These are phyloP conservation scores for Rhodotorula sp. DNA, from an alignment of 1,284 basidiomycete species.

Conservation along the genomic window DNA sequence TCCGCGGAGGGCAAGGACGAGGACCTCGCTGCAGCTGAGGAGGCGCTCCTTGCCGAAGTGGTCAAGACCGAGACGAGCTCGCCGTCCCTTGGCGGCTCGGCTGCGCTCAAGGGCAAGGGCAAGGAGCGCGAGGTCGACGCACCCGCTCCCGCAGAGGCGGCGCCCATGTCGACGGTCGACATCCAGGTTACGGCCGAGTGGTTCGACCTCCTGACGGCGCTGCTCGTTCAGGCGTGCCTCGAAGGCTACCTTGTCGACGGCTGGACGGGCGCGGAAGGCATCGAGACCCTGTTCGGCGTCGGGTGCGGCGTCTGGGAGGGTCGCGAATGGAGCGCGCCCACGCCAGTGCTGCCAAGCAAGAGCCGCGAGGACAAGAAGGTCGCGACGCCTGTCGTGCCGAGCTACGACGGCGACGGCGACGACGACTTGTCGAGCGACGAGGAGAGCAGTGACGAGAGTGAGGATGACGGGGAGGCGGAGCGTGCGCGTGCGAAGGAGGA, in stretches of 20 bases:
- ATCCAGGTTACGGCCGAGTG: slow-evolving; percentile 61
- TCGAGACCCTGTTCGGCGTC: slow-evolving; percentile 70
- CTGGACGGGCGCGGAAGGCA: slow-evolving; percentile 69
- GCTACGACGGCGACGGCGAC: neutral
- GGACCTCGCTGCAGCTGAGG: neutral
- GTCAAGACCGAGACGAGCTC: slow-evolving; percentile 45
- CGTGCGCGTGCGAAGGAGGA: slow-evolving; percentile 20
- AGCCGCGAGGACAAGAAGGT: neutral
- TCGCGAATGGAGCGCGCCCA: slow-evolving; percentile 30
- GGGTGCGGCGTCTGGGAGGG: slow-evolving; percentile 60
- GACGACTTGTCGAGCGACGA: slow-evolving; percentile 4
- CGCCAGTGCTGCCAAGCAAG: neutral
- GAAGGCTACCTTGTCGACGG: slow-evolving; percentile 77
- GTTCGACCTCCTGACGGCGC: slow-evolving; percentile 72
- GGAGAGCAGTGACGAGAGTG: slow-evolving; percentile 14
- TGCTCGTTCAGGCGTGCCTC: slow-evolving; percentile 72
- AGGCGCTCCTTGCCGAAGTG: slow-evolving; percentile 27
- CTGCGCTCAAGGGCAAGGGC: slow-evolving; percentile 15
- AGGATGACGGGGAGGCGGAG: slow-evolving; percentile 14
- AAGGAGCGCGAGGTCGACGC: slow-evolving; percentile 5
- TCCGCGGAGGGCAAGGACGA: too few relatives aligned
- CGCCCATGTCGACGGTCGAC: slow-evolving; percentile 8
- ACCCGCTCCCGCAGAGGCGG: slow-evolving; percentile 13
- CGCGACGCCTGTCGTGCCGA: neutral
- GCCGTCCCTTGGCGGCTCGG: slow-evolving; percentile 44